phyloP scores from a whole-genome alignment of 441 rosid genomes.

The Macaranga tanarius region DNA sequence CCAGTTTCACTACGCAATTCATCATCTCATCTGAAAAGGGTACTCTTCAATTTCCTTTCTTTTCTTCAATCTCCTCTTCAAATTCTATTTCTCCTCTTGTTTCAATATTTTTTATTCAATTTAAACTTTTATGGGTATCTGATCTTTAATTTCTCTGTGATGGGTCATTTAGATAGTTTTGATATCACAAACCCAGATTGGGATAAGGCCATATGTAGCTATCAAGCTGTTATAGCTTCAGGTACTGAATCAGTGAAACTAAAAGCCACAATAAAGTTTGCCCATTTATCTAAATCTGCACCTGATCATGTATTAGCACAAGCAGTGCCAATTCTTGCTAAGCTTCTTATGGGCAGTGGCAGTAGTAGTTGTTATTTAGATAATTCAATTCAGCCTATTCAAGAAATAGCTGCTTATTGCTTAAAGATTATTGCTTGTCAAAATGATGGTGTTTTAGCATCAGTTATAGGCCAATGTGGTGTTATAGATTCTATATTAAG shows the following conservation, averaged over 20 bases:
- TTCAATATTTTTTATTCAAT: background rate
- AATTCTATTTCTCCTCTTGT: background rate
- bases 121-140: background rate
- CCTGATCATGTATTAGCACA: conserved; percentile 32
- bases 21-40: background rate
- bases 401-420: conserved; percentile 45
- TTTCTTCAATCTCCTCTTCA: background rate
- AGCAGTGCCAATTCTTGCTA: conserved; percentile 44
- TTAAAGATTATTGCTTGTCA: conserved; percentile 43
- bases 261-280: conserved; percentile 39
- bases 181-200: conserved; percentile 28
- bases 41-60: background rate
- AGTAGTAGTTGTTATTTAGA: conserved; percentile 14
- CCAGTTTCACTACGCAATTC: background rate
- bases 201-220: conserved; percentile 44
- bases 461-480: conserved; percentile 45
- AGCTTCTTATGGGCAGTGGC: conserved; percentile 24
- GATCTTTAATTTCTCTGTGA: background rate
- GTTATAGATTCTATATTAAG: conserved; percentile 36
- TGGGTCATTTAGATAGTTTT: conserved; percentile 20
- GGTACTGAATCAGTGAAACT: conserved; percentile 37
- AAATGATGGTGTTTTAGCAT: conserved; percentile 38
- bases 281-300: conserved; percentile 31
- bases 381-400: conserved; percentile 17
- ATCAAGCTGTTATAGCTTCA: conserved; percentile 33